These are phyloP conservation scores for Medicago lupulina DNA, from an alignment of 306 rosid species.

Conservation along the genomic window DNA sequence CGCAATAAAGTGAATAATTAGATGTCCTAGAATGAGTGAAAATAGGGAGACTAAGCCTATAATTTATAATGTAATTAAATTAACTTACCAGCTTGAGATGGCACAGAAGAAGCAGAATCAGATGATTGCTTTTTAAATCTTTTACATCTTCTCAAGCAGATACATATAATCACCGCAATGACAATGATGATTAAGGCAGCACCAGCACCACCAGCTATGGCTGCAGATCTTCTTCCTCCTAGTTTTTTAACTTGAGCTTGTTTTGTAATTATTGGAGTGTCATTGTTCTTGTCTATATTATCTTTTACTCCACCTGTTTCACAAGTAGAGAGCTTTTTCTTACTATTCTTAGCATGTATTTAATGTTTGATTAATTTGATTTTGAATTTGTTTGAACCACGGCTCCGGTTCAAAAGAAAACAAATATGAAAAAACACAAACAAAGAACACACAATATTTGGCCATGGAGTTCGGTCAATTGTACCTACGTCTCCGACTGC, in stretches of 20 bases:
- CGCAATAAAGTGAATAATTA: neutral
- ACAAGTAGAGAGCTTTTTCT: slow-evolving; percentile 34
- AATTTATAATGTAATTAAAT: neutral
- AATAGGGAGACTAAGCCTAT: neutral
- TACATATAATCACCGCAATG: slow-evolving; percentile 49
- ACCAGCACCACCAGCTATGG: slow-evolving; percentile 51
- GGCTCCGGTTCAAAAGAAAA: too few relatives aligned
- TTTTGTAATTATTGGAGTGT: slow-evolving; percentile 54
- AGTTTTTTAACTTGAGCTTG: slow-evolving; percentile 45
- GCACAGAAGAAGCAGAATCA: slow-evolving; percentile 61
- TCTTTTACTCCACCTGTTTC: slow-evolving; percentile 46
- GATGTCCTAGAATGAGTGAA: neutral
- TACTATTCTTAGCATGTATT: slow-evolving; percentile 22
- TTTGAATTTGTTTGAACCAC: too few relatives aligned
- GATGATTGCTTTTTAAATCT: slow-evolving; percentile 56
- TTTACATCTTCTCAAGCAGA: slow-evolving; percentile 55
- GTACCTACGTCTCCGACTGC: too few relatives aligned
- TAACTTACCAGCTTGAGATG: slow-evolving; percentile 63
- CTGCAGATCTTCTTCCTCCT: slow-evolving; percentile 48
- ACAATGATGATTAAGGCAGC: slow-evolving; percentile 56
- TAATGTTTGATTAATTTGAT: neutral
- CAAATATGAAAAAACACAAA: too few relatives aligned
- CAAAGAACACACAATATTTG: too few relatives aligned
- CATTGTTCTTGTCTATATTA: slow-evolving; percentile 47
- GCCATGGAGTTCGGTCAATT: too few relatives aligned